Conservation (phyloP, 2,329 filamentous ascomycete genomes). For the Diaporthe capsici region DNA sequence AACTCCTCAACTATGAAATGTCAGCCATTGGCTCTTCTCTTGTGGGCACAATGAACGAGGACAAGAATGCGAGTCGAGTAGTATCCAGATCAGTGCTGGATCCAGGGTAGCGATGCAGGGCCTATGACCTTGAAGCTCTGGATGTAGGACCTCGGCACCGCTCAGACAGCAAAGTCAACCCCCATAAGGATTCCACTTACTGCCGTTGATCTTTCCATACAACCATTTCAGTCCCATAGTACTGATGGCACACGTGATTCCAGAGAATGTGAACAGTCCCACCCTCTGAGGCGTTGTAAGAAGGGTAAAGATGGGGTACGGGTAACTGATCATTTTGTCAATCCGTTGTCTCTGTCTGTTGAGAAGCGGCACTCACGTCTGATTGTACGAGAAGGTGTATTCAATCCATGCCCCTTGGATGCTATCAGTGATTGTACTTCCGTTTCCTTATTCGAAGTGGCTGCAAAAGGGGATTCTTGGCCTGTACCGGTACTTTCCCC, state of each 20-base stretch:
- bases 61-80: neutral
- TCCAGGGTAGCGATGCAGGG: neutral
- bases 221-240: conserved; percentile 78
- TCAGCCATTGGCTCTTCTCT: conserved; percentile 13
- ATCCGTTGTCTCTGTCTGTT: neutral
- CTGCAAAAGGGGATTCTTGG: neutral
- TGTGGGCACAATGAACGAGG: too few relatives aligned
- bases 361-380: conserved; percentile 62
- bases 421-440: neutral
- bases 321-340: conserved; percentile 70
- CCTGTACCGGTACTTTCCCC: neutral
- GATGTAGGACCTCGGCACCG: neutral
- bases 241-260: conserved; percentile 78
- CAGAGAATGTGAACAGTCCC: conserved; percentile 78
- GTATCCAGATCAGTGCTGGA: neutral
- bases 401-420: conserved; percentile 75
- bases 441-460: neutral
- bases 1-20: conserved; percentile 51
- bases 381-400: conserved; percentile 77
- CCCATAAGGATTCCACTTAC: neutral
- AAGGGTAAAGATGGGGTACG: conserved; percentile 86
- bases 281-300: conserved; percentile 76
- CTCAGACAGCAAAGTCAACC: neutral
- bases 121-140: neutral
- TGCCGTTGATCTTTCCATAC: conserved; percentile 77